phyloP scores from a whole-genome alignment of 2,329 filamentous ascomycete genomes.

The Scleromitrula shiraiana region DNA sequence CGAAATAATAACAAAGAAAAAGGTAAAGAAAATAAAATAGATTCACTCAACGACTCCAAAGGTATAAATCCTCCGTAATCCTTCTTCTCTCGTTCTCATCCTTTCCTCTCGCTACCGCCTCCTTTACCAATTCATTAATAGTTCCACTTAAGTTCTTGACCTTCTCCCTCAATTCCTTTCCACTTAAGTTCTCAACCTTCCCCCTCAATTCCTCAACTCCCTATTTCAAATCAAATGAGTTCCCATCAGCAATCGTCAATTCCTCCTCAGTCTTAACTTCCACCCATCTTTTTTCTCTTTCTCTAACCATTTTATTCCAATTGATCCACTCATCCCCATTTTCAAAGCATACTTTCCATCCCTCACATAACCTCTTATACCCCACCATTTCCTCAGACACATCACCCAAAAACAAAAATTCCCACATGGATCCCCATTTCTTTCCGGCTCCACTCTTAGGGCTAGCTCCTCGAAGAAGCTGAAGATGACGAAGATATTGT shows the following conservation, averaged over 20 bases:
- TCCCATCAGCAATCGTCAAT: neutral
- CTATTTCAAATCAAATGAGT: neutral
- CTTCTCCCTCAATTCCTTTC: neutral
- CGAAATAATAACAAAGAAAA: too few species aligned
- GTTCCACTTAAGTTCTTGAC: neutral
- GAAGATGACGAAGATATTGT: neutral
- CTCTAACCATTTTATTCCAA: neutral
- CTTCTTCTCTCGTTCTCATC: neutral
- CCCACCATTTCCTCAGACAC: neutral
- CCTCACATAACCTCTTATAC: neutral
- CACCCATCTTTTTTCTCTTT: neutral
- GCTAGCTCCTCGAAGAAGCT: neutral
- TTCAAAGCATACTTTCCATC: neutral
- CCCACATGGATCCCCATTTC: neutral
- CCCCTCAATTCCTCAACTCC: neutral
- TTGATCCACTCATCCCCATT: neutral
- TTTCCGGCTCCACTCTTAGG: neutral
- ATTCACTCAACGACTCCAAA: too few species aligned
- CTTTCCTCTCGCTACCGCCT: neutral
- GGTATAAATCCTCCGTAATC: neutral
- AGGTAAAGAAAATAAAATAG: too few species aligned
- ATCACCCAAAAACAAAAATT: neutral
- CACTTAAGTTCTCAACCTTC: neutral
- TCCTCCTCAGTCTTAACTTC: neutral
- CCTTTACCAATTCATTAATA: neutral